Percentiles rank a stretch among this genome's conserved stretches.
Conservation (phyloP, 2,329 filamentous ascomycete species). For the Fusarium sp. region DNA sequence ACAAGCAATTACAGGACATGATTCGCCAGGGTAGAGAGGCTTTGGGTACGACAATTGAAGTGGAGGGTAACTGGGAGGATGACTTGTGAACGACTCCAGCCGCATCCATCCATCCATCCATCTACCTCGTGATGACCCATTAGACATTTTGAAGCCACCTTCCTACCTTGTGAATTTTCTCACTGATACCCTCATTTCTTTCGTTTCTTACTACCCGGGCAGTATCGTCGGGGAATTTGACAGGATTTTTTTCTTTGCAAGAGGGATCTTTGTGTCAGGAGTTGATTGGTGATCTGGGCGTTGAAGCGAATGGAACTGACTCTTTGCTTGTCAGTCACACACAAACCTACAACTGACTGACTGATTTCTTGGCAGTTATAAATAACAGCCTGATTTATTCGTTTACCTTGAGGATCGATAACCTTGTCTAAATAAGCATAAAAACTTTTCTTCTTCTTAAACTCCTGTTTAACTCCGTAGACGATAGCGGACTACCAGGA, state of each 20-base stretch:
- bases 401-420: constrained; percentile 10
- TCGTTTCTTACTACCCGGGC: constrained; percentile 12
- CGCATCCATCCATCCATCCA: background rate
- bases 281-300: constrained; percentile 28
- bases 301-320: constrained; percentile 18
- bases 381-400: constrained; percentile 7
- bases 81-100: constrained; percentile 39
- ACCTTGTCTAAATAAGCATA: constrained; percentile 35
- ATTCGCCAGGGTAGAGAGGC: constrained; percentile 91
- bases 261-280: constrained; percentile 23
- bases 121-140: constrained; percentile 10
- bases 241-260: background rate
- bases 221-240: constrained; percentile 12
- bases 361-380: constrained; percentile 5
- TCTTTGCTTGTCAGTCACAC: constrained; percentile 9
- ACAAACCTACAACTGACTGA: constrained; percentile 11
- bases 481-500: background rate
- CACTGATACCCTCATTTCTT: constrained; percentile 39
- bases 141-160: constrained; percentile 16
- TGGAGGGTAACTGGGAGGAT: constrained; percentile 62
- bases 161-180: constrained; percentile 11
- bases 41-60: constrained; percentile 78
- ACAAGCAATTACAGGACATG: constrained; percentile 83
- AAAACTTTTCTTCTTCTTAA: constrained; percentile 6
- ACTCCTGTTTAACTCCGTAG: background rate